These are phyloP conservation scores for Candida sp. DNA, from an alignment of 1,139 yeast genomes.

Conservation along the genomic window DNA sequence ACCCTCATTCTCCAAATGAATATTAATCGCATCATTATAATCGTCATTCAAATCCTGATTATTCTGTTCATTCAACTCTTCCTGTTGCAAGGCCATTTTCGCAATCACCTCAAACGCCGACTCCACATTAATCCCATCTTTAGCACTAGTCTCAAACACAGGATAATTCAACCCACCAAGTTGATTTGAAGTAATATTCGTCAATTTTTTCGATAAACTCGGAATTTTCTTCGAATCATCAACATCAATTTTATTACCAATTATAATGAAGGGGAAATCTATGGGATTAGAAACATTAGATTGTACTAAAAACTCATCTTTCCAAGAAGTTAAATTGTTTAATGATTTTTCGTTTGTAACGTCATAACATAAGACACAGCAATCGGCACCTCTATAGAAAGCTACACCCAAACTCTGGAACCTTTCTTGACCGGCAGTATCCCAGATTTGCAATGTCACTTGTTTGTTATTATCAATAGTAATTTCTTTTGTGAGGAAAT, in stretches of 20 bases:
- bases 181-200: slow-evolving; percentile 73
- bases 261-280: slow-evolving; percentile 89
- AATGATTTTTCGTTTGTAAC: slow-evolving; percentile 92
- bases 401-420: slow-evolving; percentile 98
- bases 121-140: slow-evolving; percentile 91
- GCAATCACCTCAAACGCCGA: slow-evolving; percentile 96
- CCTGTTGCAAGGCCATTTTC: slow-evolving; percentile 88
- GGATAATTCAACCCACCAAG: slow-evolving; percentile 81
- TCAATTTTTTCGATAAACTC: slow-evolving; percentile 74
- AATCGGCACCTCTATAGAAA: slow-evolving; percentile 96
- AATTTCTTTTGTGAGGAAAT: slow-evolving; percentile 89
- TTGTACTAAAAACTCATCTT: slow-evolving; percentile 92
- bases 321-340: slow-evolving; percentile 88
- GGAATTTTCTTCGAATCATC: slow-evolving; percentile 89
- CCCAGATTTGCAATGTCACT: slow-evolving; percentile 93
- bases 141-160: slow-evolving; percentile 91
- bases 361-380: slow-evolving; percentile 94
- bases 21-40: slow-evolving; percentile 93
- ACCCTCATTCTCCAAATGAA: slow-evolving; percentile 81
- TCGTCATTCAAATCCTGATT: slow-evolving; percentile 73
- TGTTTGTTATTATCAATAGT: slow-evolving; percentile 71
- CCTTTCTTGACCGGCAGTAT: slow-evolving; percentile 98
- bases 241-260: slow-evolving; percentile 93
- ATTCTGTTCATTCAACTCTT: slow-evolving; percentile 83
- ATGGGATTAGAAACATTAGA: slow-evolving; percentile 93